Evolutionary conservation across 2,329 filamentous ascomycete species (phyloP), one percentile per base, ranked within the genome.

Genomic region (Pestalotiopsis sp.): DNA sequence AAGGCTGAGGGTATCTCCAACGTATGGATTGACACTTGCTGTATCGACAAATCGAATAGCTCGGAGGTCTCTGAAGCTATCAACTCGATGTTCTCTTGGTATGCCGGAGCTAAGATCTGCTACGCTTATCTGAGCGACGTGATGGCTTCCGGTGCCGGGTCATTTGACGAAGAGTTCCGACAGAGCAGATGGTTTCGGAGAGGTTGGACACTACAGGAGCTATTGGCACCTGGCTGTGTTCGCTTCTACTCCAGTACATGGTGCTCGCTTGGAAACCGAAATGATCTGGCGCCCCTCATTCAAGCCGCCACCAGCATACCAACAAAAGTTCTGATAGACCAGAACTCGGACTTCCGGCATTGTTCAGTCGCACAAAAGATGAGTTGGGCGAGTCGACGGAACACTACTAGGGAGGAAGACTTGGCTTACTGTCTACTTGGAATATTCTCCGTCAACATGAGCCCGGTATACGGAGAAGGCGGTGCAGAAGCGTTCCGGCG

Each of bases 61-160:
- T 31, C 20, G 14, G 57, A 60, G 57, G 20, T 60, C 14, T 31
- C 20, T 25, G 27, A 23, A 23, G 57, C 57, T 11, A 60, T 60
- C 27, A 60, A 60, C 57, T 60, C 57, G 20, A 60, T 60, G 57
- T 60, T 60, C 27, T 31, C 20, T 17, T 60, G 57, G 57, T 60
- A 60, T 23, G 20, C 20, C 12, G 57, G 20, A n/a, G 57, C 57
- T 25, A 6, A 9, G 20, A 60, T 25, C 14, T 60, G 57, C 57
- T 60, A 60, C 23, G 57, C 57, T n/a, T 60, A 60, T 27, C 27
- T 60, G 20, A 20, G 20, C 14, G 45, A 52, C 20, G 45, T 52
- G 45, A 20, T 12, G 5, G 17, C 57, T 20, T 52, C 45, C 14
- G n/a, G 20, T 52, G 45, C 45, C 20, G 45, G 11, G 45, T 17